Percentiles rank a stretch among this genome's conserved stretches.
Evolutionary conservation across 2,329 filamentous ascomycete genomes (phyloP).

Genomic region (Cladosporium sp.): DNA sequence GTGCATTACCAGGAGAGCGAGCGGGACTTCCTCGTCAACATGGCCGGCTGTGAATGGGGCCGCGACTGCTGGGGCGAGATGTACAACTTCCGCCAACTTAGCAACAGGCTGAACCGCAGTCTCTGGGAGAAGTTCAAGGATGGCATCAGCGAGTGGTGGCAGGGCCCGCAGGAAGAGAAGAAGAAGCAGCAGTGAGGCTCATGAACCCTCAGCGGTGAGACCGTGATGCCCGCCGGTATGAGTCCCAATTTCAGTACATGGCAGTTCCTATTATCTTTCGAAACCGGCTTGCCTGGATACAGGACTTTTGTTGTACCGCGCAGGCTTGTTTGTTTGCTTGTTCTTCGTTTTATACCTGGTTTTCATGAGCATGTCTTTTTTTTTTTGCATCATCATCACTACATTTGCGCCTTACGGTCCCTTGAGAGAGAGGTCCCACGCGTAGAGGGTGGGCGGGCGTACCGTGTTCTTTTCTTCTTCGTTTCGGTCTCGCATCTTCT

Average conservation of each 20-base stretch:
- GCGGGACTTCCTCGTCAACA: conserved; percentile 93
- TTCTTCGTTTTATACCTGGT: background rate
- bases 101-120: conserved; percentile 83
- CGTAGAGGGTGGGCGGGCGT: background rate
- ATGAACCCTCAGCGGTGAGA: background rate
- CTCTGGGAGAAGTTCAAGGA: conserved; percentile 70
- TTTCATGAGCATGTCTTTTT: background rate
- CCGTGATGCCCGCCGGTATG: background rate
- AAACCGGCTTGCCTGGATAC: background rate
- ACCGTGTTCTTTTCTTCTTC: background rate
- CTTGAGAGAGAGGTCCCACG: no score
- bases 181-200: conserved; percentile 14
- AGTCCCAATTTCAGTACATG: background rate
- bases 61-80: conserved; percentile 98
- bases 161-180: conserved; percentile 28
- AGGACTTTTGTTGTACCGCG: background rate
- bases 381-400: background rate
- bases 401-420: background rate
- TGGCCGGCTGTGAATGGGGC: conserved; percentile 97
- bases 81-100: conserved; percentile 90
- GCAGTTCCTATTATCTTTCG: background rate
- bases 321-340: background rate
- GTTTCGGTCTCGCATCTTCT: background rate
- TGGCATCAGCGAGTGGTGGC: conserved; percentile 30
- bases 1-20: conserved; percentile 86